phyloP scores from a whole-genome alignment of 139 green algal species.

The Monoraphidium neglectum region DNA sequence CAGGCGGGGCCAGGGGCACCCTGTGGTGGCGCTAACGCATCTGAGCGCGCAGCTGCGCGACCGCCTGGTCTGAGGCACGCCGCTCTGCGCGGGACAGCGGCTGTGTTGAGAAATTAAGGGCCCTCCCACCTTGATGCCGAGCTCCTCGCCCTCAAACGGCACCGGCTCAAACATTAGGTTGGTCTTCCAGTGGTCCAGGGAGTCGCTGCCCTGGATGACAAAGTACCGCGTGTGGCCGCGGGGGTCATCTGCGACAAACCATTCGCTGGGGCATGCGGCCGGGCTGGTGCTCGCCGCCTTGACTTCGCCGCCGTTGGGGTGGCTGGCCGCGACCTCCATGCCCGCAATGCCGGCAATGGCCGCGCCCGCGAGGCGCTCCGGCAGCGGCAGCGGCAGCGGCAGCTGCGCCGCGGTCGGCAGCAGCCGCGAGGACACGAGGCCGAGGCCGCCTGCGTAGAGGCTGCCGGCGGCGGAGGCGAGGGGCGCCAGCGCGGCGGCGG shows the following conservation, averaged over 20 bases:
- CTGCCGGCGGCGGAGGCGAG: constrained; percentile 40
- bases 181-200: constrained; percentile 78
- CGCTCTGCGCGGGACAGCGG: too few species aligned
- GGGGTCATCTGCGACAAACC: constrained; percentile 86
- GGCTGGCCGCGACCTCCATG: constrained; percentile 11
- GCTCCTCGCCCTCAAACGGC: constrained; percentile 90
- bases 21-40: background rate
- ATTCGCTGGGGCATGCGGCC: constrained; percentile 63
- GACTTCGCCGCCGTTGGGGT: constrained; percentile 14
- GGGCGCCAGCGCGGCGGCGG: constrained; percentile 28
- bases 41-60: too few species aligned
- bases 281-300: constrained; percentile 18
- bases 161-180: constrained; percentile 97
- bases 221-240: constrained; percentile 68
- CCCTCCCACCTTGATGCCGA: too few species aligned
- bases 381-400: constrained; percentile 13
- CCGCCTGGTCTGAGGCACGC: too few species aligned
- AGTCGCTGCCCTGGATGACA: constrained; percentile 80
- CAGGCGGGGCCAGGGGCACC: background rate
- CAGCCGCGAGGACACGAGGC: constrained; percentile 38
- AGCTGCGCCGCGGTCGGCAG: background rate
- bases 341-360: constrained; percentile 17
- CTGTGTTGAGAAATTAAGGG: background rate
- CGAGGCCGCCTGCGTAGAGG: constrained; percentile 39
- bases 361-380: constrained; percentile 19